Evolutionary conservation across 768 basidiomycete species (phyloP).

Genomic region (Royoungia palumana): DNA sequence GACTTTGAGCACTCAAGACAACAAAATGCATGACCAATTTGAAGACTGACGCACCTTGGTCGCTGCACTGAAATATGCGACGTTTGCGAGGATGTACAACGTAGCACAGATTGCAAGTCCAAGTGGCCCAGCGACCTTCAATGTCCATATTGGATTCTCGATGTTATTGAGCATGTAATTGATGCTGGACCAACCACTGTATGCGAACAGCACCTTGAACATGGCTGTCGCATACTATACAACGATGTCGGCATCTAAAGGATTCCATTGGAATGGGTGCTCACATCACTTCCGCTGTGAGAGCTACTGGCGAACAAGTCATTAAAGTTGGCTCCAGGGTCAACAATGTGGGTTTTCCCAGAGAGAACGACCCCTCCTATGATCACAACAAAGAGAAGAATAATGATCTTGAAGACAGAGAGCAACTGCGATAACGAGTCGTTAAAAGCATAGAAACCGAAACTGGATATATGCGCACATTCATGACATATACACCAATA

Average conservation of each 20-base stretch:
- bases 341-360: slow-evolving; percentile 50
- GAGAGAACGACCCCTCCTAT: slow-evolving; percentile 61
- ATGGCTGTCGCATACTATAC: slow-evolving; percentile 57
- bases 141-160: slow-evolving; percentile 54
- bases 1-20: neutral
- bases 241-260: neutral
- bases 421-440: slow-evolving; percentile 28
- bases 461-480: slow-evolving; percentile 31
- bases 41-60: slow-evolving; percentile 14
- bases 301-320: slow-evolving; percentile 58
- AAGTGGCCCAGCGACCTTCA: slow-evolving; percentile 60
- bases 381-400: slow-evolving; percentile 51
- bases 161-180: slow-evolving; percentile 63
- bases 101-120: slow-evolving; percentile 51
- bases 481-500: slow-evolving; percentile 49
- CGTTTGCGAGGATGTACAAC: slow-evolving; percentile 54
- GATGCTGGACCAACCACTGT: slow-evolving; percentile 52
- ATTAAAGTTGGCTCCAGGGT: slow-evolving; percentile 57
- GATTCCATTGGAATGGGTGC: neutral
- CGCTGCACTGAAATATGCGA: slow-evolving; percentile 50
- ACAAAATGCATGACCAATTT: too few species aligned
- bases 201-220: slow-evolving; percentile 53
- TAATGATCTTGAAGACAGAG: slow-evolving; percentile 51
- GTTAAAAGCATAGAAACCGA: slow-evolving; percentile 10
- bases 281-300: slow-evolving; percentile 47